These are phyloP conservation scores for Coprinopsis sp. DNA, from an alignment of 768 basidiomycete genomes.

Conservation along the genomic window DNA sequence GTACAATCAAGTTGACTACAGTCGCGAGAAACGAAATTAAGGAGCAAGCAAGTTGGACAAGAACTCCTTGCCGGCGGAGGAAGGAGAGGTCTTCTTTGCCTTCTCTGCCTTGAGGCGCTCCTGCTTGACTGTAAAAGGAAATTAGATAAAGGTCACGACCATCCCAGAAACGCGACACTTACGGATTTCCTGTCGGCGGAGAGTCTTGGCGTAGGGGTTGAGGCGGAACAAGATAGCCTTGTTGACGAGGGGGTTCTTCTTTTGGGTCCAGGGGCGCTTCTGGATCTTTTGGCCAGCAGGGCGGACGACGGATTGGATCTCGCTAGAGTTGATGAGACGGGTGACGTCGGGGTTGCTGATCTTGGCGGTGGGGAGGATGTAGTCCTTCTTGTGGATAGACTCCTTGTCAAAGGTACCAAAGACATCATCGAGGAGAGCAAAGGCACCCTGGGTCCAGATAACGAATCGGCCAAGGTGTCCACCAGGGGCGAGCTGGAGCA, in stretches of 20 bases:
- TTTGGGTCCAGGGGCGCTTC: conserved; percentile 97
- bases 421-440: conserved; percentile 87
- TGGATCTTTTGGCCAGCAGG: conserved; percentile 78
- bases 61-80: conserved; percentile 78
- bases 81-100: conserved; percentile 55
- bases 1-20: not conserved
- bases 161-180: conserved; percentile 30
- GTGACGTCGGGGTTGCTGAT: conserved; percentile 96
- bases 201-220: conserved; percentile 97
- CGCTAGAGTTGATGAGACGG: conserved; percentile 95
- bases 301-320: conserved; percentile 96
- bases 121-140: conserved; percentile 61
- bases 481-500: conserved; percentile 98
- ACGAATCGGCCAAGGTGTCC: conserved; percentile 98
- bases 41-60: conserved; percentile 80
- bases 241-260: conserved; percentile 98
- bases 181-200: conserved; percentile 87
- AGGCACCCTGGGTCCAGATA: conserved; percentile 98
- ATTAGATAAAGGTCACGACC: not conserved
- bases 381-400: conserved; percentile 85
- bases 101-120: conserved; percentile 65
- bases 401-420: conserved; percentile 93
- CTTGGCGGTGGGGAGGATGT: conserved; percentile 90
- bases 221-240: conserved; percentile 92
- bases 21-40: conserved; percentile 35